A percentile compares a stretch with the other conserved stretches of the same genome.
Conservation (phyloP, 805 yeast genomes). For the Priceomyces melissophilus region DNA sequence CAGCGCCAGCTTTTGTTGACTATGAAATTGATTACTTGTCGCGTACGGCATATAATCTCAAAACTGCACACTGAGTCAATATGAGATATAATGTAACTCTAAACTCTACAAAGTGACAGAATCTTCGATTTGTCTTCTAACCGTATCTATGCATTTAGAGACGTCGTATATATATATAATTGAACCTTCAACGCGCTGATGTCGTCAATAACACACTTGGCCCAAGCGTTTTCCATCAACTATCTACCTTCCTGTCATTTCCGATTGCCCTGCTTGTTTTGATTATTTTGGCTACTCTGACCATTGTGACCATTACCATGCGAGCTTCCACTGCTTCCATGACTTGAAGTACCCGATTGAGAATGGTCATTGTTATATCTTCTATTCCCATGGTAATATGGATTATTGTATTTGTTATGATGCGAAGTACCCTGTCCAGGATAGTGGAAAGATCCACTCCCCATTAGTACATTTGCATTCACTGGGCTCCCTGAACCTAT, state of each 20-base stretch:
- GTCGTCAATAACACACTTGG: too few species aligned
- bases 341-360: slow-evolving; percentile 5
- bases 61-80: too few species aligned
- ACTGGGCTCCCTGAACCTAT: slow-evolving; percentile 26
- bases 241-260: background rate
- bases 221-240: background rate
- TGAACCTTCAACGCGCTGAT: too few species aligned
- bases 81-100: too few species aligned
- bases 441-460: slow-evolving; percentile 9
- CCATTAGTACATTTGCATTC: slow-evolving; percentile 22
- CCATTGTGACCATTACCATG: background rate
- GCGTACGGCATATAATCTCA: too few species aligned
- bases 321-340: slow-evolving; percentile 12
- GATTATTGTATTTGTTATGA: slow-evolving; percentile 9
- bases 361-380: slow-evolving; percentile 11
- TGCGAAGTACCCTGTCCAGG: slow-evolving; percentile 7
- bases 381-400: slow-evolving; percentile 13
- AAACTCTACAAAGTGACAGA: too few species aligned
- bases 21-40: too few species aligned
- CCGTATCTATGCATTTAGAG: too few species aligned
- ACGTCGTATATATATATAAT: too few species aligned
- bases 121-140: too few species aligned
- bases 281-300: background rate
- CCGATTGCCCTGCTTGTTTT: background rate
- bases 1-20: background rate